Evolutionary conservation across 139 green algal species (phyloP).

Genomic region (Volvox africanus): DNA sequence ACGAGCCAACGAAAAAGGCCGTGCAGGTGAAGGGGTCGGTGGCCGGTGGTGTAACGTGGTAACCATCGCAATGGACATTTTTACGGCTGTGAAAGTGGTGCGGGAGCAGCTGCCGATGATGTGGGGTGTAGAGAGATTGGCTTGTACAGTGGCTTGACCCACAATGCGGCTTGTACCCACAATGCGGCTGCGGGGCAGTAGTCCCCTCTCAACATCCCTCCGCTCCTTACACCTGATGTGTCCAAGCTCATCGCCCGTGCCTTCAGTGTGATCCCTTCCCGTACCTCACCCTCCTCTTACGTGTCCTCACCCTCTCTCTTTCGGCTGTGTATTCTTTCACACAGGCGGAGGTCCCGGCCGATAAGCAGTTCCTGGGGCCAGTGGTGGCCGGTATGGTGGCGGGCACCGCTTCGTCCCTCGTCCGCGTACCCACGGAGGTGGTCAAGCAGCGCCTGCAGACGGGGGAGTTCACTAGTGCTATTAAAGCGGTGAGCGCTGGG

Average conservation of each 20-base stretch:
- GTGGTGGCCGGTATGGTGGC: constrained; percentile 77
- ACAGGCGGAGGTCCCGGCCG: constrained; percentile 46
- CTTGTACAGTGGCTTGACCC: no score
- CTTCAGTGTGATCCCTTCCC: not conserved
- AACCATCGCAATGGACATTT: no score
- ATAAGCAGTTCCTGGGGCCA: constrained; percentile 69
- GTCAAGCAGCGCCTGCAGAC: constrained; percentile 97
- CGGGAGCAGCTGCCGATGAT: no score
- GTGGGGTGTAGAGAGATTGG: no score
- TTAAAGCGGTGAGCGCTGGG: constrained; percentile 59
- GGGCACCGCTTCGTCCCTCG: constrained; percentile 87
- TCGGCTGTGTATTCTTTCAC: not conserved
- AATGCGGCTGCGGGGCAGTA: no score
- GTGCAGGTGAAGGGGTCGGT: constrained; percentile 52
- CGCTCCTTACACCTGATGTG: not conserved
- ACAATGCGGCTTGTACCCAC: no score
- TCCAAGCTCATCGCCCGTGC: not conserved
- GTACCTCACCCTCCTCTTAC: not conserved
- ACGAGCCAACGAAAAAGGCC: constrained; percentile 91
- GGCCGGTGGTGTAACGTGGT: no score
- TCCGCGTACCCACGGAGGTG: constrained; percentile 97
- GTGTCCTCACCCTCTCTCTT: not conserved
- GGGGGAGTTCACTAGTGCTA: constrained; percentile 73
- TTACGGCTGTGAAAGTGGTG: no score
- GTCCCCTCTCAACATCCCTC: not conserved